Evolutionary conservation across 2,329 filamentous ascomycete species (phyloP).

Genomic region (Bertia moriformis): DNA sequence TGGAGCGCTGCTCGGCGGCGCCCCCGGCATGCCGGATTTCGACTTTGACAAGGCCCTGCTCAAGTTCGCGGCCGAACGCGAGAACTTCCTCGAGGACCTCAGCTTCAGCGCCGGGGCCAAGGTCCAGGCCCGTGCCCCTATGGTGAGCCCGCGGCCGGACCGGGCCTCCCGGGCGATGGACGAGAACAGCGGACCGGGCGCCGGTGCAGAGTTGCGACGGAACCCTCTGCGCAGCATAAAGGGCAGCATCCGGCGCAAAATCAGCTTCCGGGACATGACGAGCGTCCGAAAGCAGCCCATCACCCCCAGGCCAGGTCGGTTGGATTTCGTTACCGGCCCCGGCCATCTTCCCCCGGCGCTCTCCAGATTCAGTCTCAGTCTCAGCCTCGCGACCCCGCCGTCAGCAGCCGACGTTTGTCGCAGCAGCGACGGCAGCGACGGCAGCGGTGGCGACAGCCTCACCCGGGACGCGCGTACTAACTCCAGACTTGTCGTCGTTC

Average conservation of each 20-base stretch:
- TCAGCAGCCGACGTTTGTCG: no score
- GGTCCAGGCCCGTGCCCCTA: constrained; percentile 52
- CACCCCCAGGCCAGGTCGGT: constrained; percentile 59
- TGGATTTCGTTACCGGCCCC: no score
- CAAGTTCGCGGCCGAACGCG: constrained; percentile 87
- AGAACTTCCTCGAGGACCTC: constrained; percentile 84
- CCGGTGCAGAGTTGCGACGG: neutral
- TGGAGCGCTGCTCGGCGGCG: constrained; percentile 26
- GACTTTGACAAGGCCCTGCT: constrained; percentile 87
- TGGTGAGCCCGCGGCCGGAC: constrained; percentile 68
- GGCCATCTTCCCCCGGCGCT: constrained; percentile 3
- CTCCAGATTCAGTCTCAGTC: constrained; percentile 4
- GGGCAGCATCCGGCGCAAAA: constrained; percentile 81
- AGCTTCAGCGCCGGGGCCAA: constrained; percentile 76
- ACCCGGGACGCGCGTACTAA: no score
- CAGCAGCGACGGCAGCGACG: no score
- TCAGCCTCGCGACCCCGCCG: no score
- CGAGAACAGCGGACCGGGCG: no score
- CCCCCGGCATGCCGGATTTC: constrained; percentile 36
- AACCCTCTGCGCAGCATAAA: constrained; percentile 28
- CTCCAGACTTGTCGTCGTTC: constrained; percentile 6
- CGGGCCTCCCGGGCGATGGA: no score
- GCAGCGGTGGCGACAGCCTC: no score
- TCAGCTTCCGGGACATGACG: constrained; percentile 90
- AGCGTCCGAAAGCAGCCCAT: constrained; percentile 79